These are phyloP conservation scores for Globisporangium middletonii DNA, from an alignment of 352 stramenopile genomes.

Conservation along the genomic window DNA sequence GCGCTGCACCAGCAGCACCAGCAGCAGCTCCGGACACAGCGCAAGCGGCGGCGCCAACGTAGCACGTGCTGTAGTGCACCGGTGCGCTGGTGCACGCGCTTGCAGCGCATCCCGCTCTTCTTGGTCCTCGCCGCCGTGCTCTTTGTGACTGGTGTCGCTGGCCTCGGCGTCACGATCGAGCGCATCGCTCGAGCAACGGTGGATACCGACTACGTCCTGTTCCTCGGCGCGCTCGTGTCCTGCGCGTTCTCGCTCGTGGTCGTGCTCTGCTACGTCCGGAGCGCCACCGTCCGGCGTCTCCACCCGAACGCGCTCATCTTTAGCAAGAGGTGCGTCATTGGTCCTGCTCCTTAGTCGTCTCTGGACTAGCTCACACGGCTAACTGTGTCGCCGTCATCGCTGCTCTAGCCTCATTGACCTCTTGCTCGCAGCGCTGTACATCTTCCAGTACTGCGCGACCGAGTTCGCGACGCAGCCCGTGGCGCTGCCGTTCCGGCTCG, in stretches of 20 bases:
- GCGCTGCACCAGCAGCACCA: constrained; percentile 14
- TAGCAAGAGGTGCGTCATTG: constrained; percentile 55
- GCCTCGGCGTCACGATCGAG: constrained; percentile 24
- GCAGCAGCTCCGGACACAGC: constrained; percentile 11
- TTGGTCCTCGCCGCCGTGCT: constrained; percentile 29
- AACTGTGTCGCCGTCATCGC: background rate
- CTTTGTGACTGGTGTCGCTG: constrained; percentile 30
- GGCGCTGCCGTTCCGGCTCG: constrained; percentile 51
- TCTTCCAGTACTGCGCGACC: constrained; percentile 71
- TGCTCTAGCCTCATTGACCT: constrained; percentile 54
- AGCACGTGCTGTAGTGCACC: background rate
- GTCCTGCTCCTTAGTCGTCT: background rate
- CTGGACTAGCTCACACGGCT: background rate
- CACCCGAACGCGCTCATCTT: constrained; percentile 86
- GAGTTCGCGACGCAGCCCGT: constrained; percentile 47
- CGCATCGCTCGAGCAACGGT: constrained; percentile 15
- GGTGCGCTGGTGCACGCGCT: too few relatives aligned
- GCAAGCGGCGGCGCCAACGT: background rate
- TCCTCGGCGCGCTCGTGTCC: constrained; percentile 66
- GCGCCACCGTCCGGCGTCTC: constrained; percentile 33
- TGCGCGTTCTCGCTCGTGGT: constrained; percentile 68
- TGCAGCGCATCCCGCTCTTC: constrained; percentile 19
- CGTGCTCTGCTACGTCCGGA: constrained; percentile 60
- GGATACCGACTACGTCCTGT: constrained; percentile 56
- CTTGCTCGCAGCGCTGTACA: constrained; percentile 59